phyloP scores from a whole-genome alignment of 305 asterid species.

The Solanum hybrid region DNA sequence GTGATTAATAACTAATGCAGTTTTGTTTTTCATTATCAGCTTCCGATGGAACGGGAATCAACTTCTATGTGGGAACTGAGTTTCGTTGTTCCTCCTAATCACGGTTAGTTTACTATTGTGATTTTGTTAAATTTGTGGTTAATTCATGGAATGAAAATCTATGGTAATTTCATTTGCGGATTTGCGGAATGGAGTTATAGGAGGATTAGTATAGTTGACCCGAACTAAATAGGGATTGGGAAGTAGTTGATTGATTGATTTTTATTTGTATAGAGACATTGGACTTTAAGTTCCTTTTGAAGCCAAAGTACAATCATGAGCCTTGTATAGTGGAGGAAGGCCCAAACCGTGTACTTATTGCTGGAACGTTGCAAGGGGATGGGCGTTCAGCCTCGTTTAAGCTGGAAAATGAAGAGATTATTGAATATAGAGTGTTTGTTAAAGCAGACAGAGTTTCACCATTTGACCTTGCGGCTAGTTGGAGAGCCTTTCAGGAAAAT shows the following conservation, averaged over 20 bases:
- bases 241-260: neutral
- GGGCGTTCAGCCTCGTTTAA: constrained; percentile 56
- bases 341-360: constrained; percentile 58
- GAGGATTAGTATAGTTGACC: neutral
- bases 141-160: neutral
- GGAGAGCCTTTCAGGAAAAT: constrained; percentile 94
- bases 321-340: constrained; percentile 90
- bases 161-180: neutral
- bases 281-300: constrained; percentile 93
- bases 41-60: constrained; percentile 85
- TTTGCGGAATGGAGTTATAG: neutral
- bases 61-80: constrained; percentile 89
- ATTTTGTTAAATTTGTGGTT: constrained; percentile 1
- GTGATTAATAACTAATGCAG: neutral
- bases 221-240: neutral
- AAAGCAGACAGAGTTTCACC: constrained; percentile 87
- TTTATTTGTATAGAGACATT: constrained; percentile 47
- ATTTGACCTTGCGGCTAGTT: constrained; percentile 95
- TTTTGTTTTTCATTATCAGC: constrained; percentile 31
- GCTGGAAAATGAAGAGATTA: constrained; percentile 47
- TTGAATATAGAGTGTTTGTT: constrained; percentile 68
- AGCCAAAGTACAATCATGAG: constrained; percentile 45
- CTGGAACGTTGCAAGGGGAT: constrained; percentile 79
- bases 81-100: constrained; percentile 92
- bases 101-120: constrained; percentile 37